Evolutionary conservation across 75 land plant genomes (phyloP), one percentile per base, ranked within the genome.

Genomic region (Cunninghamia lanceolata): DNA sequence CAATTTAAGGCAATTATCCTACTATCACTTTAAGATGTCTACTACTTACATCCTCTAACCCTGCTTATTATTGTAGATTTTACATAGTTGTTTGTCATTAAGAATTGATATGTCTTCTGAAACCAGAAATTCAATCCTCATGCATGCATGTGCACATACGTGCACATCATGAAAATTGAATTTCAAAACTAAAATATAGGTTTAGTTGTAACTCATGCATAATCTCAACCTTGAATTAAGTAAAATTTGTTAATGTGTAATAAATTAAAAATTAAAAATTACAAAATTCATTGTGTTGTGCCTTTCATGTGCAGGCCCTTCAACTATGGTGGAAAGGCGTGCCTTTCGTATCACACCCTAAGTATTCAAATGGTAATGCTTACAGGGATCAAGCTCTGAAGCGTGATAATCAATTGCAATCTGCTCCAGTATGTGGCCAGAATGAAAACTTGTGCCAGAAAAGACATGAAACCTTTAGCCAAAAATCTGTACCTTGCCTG

Each of bases 281-380:
- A 32, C 4, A 80, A 80, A 80, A 11, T 45, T 80, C 32, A 45
- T 45, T 21, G 50, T 80, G 32, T 80, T 83, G 34, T 86, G 9
- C 85, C 38, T 46, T 46, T 71, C 17, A 42, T 82, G 59, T 85
- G 80, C 84, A 91, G 92, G 93, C 93, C 19, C 53, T 91, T 3
- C 54, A 82, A 59, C 78, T 91, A 34, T 54, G 89, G 82, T 87
- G 87, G 89, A 91, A 91, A 81, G 92, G 92, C 3, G 88, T 90
- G 46, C 46, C 87, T 63, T 91, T 91, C 50, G 40, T 90, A 46
- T 75, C 84, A 66, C 93, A 91, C 77, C 93, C 93, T 28, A 91
- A 91, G 74, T 91, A 91, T 59, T 56, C 70, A 34, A 88, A 90
- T 83, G 87, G 89, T 4, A 86, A 88, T 32, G 63, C 71, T 68